phyloP scores from a whole-genome alignment of 2,329 filamentous ascomycete species.

The Lasiodiplodia sp. region DNA sequence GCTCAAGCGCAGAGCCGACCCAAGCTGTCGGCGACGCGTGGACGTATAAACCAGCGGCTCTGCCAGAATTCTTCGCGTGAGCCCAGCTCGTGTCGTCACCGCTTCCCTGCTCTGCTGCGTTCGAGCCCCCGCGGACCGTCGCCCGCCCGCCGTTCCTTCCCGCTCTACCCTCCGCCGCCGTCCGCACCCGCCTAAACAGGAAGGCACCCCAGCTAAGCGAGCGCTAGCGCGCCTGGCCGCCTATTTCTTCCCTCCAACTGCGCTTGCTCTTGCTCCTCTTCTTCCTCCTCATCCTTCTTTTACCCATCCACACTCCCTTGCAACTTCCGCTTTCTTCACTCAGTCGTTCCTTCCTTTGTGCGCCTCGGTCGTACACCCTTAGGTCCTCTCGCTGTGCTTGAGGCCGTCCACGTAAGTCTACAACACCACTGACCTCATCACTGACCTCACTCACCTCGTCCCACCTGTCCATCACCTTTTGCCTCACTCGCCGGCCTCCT shows the following conservation, averaged over 20 bases:
- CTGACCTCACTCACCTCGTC: background rate
- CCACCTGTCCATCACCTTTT: slow-evolving; percentile 1
- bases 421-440: background rate
- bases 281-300: background rate
- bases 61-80: background rate
- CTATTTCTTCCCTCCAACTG: slow-evolving; percentile 8
- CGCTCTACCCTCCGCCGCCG: background rate
- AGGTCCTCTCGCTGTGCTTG: slow-evolving; percentile 22
- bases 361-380: slow-evolving; percentile 14
- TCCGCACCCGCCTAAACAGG: slow-evolving; percentile 4
- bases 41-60: slow-evolving; percentile 22
- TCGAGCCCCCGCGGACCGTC: slow-evolving; percentile 7
- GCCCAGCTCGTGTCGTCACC: slow-evolving; percentile 1
- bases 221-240: slow-evolving; percentile 7
- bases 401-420: slow-evolving; percentile 26
- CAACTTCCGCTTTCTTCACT: background rate
- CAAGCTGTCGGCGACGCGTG: slow-evolving; percentile 9
- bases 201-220: slow-evolving; percentile 5
- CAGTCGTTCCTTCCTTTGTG: slow-evolving; percentile 7
- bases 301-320: background rate
- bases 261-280: background rate
- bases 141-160: background rate
- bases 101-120: background rate
- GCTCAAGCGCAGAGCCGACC: slow-evolving; percentile 24
- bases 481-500: background rate